A percentile compares a stretch with the other conserved stretches of the same genome.
These are phyloP conservation scores for Vanderwaltozyma yarrowii DNA, from an alignment of 805 yeast species.

Conservation along the genomic window DNA sequence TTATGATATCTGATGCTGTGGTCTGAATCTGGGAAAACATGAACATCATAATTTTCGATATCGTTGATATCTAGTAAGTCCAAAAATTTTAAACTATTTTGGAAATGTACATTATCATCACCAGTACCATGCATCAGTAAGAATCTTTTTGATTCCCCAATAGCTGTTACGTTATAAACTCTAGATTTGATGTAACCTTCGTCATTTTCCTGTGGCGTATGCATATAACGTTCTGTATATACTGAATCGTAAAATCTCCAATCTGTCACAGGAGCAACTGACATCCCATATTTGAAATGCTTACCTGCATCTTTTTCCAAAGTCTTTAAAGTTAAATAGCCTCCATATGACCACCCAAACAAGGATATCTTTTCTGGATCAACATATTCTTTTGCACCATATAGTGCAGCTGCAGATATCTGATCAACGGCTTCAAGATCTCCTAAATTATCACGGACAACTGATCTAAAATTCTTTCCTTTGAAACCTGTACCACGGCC, in stretches of 20 bases:
- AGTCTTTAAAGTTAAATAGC: conserved; percentile 82
- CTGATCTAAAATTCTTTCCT: conserved; percentile 65
- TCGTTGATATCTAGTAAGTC: conserved; percentile 63
- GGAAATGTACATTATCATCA: conserved; percentile 95
- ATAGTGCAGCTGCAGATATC: conserved; percentile 68
- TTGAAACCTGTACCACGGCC: conserved; percentile 94
- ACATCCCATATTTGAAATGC: conserved; percentile 77
- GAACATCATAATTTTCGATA: conserved; percentile 76
- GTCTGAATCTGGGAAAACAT: conserved; percentile 74
- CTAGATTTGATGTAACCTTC: conserved; percentile 51
- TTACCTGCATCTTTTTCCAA: conserved; percentile 70
- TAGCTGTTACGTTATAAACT: conserved; percentile 45
- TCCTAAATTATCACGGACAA: conserved; percentile 78
- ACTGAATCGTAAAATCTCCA: conserved; percentile 89
- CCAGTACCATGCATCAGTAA: conserved; percentile 93
- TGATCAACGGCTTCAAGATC: conserved; percentile 78
- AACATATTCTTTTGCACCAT: conserved; percentile 55
- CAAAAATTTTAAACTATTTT: conserved; percentile 67
- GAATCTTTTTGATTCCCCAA: conserved; percentile 55
- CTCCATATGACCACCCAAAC: conserved; percentile 99
- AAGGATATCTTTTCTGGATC: conserved; percentile 63
- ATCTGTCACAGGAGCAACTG: conserved; percentile 96
- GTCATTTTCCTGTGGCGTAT: conserved; percentile 58
- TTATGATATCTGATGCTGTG: conserved; percentile 66
- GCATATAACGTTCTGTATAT: conserved; percentile 93